These are phyloP conservation scores for Nicotiana sylvestris DNA, from an alignment of 257 asterid genomes.

Conservation along the genomic window DNA sequence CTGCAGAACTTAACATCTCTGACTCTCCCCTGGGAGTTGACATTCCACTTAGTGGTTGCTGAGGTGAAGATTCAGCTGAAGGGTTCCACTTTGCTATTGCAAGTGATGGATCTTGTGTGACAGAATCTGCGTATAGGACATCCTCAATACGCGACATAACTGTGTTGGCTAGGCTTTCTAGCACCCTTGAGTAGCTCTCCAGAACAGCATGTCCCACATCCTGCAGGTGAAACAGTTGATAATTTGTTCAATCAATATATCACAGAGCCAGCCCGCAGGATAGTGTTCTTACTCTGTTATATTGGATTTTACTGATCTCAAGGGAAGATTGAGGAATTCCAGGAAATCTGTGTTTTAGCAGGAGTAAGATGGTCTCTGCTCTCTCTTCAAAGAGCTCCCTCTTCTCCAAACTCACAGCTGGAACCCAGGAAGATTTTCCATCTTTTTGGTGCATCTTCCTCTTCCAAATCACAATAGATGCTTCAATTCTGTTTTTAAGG, in stretches of 20 bases:
- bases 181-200: slow-evolving; percentile 87
- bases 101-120: slow-evolving; percentile 49
- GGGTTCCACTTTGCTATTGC: slow-evolving; percentile 26
- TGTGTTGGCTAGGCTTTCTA: slow-evolving; percentile 83
- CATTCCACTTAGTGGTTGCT: slow-evolving; percentile 31
- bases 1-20: slow-evolving; percentile 30
- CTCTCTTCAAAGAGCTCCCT: slow-evolving; percentile 84
- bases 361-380: slow-evolving; percentile 71
- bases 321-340: slow-evolving; percentile 87
- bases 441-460: slow-evolving; percentile 75
- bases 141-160: slow-evolving; percentile 75
- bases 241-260: background rate
- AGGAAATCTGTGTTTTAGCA: slow-evolving; percentile 68
- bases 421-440: slow-evolving; percentile 59
- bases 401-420: slow-evolving; percentile 70
- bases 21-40: slow-evolving; percentile 33
- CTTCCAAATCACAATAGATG: slow-evolving; percentile 84
- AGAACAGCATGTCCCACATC: slow-evolving; percentile 66
- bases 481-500: slow-evolving; percentile 83
- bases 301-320: slow-evolving; percentile 82
- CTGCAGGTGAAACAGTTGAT: slow-evolving; percentile 19
- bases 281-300: slow-evolving; percentile 42
- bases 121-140: slow-evolving; percentile 63
- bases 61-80: slow-evolving; percentile 31
- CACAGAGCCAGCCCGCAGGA: too few species aligned